Percentiles rank a stretch among this genome's conserved stretches.
These are phyloP conservation scores for Krasilnikovozyma curviuscula DNA, from an alignment of 768 basidiomycete species.

Conservation along the genomic window DNA sequence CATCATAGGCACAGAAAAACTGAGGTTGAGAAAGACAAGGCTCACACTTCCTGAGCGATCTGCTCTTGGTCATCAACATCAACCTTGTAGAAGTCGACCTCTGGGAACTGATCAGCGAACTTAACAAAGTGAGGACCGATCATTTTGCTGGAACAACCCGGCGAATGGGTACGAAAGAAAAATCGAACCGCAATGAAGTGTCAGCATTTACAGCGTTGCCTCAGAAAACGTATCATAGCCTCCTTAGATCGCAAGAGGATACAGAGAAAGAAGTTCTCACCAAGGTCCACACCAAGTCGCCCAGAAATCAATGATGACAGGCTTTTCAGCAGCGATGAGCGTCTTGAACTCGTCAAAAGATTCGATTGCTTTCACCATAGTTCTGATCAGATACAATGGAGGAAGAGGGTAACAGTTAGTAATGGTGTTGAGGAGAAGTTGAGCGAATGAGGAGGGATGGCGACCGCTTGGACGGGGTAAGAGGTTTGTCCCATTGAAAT, in stretches of 20 bases:
- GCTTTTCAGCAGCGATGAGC: slow-evolving; percentile 7
- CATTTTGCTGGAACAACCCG: slow-evolving; percentile 26
- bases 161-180: too few relatives aligned
- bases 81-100: slow-evolving; percentile 27
- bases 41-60: slow-evolving; percentile 10
- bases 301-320: slow-evolving; percentile 10
- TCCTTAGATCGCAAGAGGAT: too few relatives aligned
- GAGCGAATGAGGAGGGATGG: too few relatives aligned
- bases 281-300: neutral
- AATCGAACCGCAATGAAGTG: too few relatives aligned
- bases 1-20: neutral
- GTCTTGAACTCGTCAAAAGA: slow-evolving; percentile 11
- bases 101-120: slow-evolving; percentile 21
- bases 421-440: too few relatives aligned
- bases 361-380: slow-evolving; percentile 8
- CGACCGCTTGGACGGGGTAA: too few relatives aligned
- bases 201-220: too few relatives aligned
- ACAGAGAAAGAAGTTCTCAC: neutral
- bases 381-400: too few relatives aligned
- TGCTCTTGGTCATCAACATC: slow-evolving; percentile 27
- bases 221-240: too few relatives aligned
- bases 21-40: neutral
- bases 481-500: too few relatives aligned
- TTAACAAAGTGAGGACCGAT: slow-evolving; percentile 28
- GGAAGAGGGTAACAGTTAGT: too few relatives aligned